Percentiles rank a stretch among this genome's conserved stretches.
Conservation (phyloP, 139 green algal species). For the Pycnococcus provasolii region DNA sequence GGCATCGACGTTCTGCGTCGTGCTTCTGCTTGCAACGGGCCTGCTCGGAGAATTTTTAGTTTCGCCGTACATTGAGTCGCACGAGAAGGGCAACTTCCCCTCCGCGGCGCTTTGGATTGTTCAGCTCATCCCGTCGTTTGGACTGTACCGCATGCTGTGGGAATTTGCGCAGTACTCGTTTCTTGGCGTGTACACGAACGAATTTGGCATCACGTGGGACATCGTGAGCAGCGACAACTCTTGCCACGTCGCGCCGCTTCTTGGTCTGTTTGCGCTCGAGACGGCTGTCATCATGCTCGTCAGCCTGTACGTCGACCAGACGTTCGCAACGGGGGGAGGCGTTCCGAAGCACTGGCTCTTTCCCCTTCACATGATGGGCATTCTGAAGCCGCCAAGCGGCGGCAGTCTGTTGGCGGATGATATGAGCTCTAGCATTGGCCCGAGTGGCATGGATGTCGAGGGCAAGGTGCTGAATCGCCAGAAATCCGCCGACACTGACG, state of each 20-base stretch:
- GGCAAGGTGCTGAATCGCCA: too few species aligned
- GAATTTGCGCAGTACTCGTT: conserved; percentile 58
- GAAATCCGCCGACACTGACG: too few species aligned
- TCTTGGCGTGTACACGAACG: conserved; percentile 19
- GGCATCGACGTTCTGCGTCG: conserved; percentile 2
- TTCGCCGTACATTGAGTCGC: conserved; percentile 41
- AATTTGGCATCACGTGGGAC: conserved; percentile 45
- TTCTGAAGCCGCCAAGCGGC: too few species aligned
- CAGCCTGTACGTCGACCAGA: conserved; percentile 38
- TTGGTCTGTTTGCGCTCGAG: conserved; percentile 62
- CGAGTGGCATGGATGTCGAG: too few species aligned
- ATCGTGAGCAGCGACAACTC: conserved; percentile 56
- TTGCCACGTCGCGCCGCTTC: conserved; percentile 43
- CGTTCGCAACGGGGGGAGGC: conserved; percentile 56
- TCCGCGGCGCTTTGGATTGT: conserved; percentile 32
- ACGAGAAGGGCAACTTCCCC: conserved; percentile 9
- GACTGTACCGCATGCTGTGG: conserved; percentile 63
- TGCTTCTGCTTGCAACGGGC: conserved; percentile 27
- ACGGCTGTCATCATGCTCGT: conserved; percentile 52
- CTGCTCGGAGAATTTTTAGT: conserved; percentile 34
- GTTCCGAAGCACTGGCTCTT: conserved; percentile 72
- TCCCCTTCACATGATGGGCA: conserved; percentile 52
- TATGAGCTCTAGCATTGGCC: neutral
- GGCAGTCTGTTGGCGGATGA: neutral
- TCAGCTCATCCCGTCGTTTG: conserved; percentile 68